Conservation (phyloP, 768 basidiomycete species). For the Leccinum aurantiacum region DNA sequence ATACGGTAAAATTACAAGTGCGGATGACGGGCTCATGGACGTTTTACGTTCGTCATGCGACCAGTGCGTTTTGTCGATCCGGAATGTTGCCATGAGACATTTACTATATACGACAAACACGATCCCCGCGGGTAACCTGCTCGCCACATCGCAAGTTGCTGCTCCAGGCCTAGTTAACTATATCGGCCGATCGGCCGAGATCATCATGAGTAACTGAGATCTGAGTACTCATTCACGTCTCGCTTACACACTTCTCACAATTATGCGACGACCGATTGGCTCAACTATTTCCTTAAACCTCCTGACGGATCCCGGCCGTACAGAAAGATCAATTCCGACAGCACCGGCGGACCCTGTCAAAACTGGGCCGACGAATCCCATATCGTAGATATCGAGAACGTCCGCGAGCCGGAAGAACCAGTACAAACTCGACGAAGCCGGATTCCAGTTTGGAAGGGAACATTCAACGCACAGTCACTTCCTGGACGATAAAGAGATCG, state of each 20-base stretch:
- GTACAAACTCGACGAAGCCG: conserved; percentile 34
- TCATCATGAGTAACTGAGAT: too few species aligned
- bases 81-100: too few species aligned
- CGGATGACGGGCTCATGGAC: too few species aligned
- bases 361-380: conserved; percentile 22
- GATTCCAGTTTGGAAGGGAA: conserved; percentile 35
- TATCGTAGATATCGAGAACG: conserved; percentile 30
- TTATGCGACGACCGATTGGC: conserved; percentile 16
- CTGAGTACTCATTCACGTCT: too few species aligned
- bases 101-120: too few species aligned
- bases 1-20: too few species aligned
- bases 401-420: conserved; percentile 35
- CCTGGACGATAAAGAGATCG: conserved; percentile 35
- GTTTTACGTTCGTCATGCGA: too few species aligned
- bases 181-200: too few species aligned
- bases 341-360: too few species aligned
- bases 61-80: too few species aligned
- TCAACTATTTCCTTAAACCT: conserved; percentile 23
- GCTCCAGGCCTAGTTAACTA: too few species aligned
- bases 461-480: conserved; percentile 32
- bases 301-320: conserved; percentile 21
- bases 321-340: conserved; percentile 19
- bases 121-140: background rate
- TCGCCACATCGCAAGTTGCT: background rate
- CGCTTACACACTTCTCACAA: background rate